Evolutionary conservation across 2,329 filamentous ascomycete genomes (phyloP).

Genomic region (Gyromitra esculenta): DNA sequence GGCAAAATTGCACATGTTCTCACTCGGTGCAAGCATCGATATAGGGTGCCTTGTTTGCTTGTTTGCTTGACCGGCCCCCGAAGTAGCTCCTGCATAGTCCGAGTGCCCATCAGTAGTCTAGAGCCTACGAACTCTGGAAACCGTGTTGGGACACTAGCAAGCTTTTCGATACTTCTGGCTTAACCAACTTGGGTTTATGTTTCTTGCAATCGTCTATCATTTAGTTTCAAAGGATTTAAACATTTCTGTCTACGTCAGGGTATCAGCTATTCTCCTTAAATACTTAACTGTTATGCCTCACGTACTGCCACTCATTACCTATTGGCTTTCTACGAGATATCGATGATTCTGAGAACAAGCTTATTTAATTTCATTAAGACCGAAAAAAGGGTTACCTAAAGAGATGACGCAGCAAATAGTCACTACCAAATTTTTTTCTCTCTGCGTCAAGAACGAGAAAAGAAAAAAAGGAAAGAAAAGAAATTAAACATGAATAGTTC

Average conservation of each 20-base stretch:
- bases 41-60: too few relatives aligned
- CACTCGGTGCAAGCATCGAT: slow-evolving; percentile 9
- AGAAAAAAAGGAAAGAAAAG: slow-evolving; percentile 1
- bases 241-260: neutral
- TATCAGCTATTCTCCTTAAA: neutral
- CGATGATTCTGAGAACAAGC: neutral
- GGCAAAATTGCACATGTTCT: slow-evolving; percentile 5
- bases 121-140: too few relatives aligned
- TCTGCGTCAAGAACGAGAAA: neutral
- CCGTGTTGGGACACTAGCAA: too few relatives aligned
- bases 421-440: slow-evolving; percentile 14
- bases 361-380: slow-evolving; percentile 14
- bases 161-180: too few relatives aligned
- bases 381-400: neutral
- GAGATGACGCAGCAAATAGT: neutral
- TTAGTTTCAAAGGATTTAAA: too few relatives aligned
- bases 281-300: neutral
- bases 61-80: too few relatives aligned
- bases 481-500: slow-evolving; percentile 21
- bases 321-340: too few relatives aligned
- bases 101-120: too few relatives aligned
- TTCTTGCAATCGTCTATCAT: too few relatives aligned
- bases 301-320: too few relatives aligned
- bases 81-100: too few relatives aligned
- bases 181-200: too few relatives aligned